Evolutionary conservation across 805 yeast genomes (phyloP).

Genomic region (Yarrowia bubula): DNA sequence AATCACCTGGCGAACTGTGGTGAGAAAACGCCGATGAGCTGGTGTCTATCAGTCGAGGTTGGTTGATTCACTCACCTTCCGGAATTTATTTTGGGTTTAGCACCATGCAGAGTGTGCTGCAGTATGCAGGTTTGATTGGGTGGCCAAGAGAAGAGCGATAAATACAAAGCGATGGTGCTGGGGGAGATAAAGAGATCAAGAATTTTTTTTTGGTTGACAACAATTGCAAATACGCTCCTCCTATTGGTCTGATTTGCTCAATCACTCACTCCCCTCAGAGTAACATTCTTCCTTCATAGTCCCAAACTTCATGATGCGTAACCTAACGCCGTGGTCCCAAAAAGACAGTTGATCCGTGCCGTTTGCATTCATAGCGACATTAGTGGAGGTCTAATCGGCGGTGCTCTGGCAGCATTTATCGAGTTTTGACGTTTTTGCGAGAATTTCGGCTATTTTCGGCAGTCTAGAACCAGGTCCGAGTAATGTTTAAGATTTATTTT

Average conservation of each 20-base stretch:
- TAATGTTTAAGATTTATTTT: background rate
- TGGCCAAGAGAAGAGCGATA: background rate
- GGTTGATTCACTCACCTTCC: background rate
- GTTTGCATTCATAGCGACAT: background rate
- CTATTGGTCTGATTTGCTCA: too few species aligned
- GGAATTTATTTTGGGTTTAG: conserved; percentile 8
- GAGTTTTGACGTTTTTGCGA: too few species aligned
- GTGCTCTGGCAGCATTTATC: too few species aligned
- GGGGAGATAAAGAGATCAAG: too few species aligned
- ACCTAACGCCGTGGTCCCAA: background rate
- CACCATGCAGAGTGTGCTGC: conserved; percentile 13
- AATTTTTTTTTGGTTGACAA: background rate
- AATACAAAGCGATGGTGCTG: background rate
- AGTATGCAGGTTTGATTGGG: conserved; percentile 16
- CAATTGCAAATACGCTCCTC: background rate
- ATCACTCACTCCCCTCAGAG: too few species aligned
- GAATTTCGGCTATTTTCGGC: too few species aligned
- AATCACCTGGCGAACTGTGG: conserved; percentile 2
- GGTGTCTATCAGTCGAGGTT: background rate
- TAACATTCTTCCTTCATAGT: background rate
- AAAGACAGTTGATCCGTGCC: conserved; percentile 1
- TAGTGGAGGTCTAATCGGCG: too few species aligned
- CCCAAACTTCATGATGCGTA: background rate
- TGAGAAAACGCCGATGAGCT: background rate
- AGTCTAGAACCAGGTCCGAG: background rate